phyloP scores from a whole-genome alignment of 371 early-diverging fungal genomes.

The Actinomortierella wolfii region DNA sequence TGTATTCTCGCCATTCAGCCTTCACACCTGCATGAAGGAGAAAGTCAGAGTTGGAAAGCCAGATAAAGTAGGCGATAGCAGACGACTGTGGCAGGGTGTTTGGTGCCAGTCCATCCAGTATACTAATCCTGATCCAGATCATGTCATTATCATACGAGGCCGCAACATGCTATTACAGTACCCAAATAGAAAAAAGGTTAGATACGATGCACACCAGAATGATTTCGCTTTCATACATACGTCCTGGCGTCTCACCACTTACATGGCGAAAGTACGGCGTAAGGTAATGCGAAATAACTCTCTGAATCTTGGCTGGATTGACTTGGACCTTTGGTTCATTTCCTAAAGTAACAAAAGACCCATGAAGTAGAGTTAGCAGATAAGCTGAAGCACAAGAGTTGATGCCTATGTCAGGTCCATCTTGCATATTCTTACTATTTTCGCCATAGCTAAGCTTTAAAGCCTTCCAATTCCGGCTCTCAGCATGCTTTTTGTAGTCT shows the following conservation, averaged over 20 bases:
- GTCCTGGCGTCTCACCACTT: constrained; percentile 6
- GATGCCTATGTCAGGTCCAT: background rate
- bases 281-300: constrained; percentile 22
- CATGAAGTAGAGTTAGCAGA: constrained; percentile 4
- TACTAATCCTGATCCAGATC: constrained; percentile 55
- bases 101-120: constrained; percentile 46
- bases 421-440: constrained; percentile 13
- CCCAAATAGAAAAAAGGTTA: background rate
- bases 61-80: constrained; percentile 48
- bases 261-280: constrained; percentile 45
- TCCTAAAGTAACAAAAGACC: constrained; percentile 17
- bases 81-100: constrained; percentile 32
- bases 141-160: constrained; percentile 33
- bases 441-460: constrained; percentile 32
- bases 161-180: constrained; percentile 48
- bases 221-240: background rate
- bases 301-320: constrained; percentile 27
- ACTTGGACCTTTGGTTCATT: constrained; percentile 2
- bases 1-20: constrained; percentile 42
- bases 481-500: constrained; percentile 37
- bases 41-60: constrained; percentile 53
- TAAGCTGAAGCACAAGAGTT: constrained; percentile 1
- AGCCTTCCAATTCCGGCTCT: constrained; percentile 44
- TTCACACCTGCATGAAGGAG: constrained; percentile 39
- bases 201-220: background rate